Conservation (phyloP, 225 moss, liverwort and hornwort species). For the Physcomitrellopsis africana region DNA sequence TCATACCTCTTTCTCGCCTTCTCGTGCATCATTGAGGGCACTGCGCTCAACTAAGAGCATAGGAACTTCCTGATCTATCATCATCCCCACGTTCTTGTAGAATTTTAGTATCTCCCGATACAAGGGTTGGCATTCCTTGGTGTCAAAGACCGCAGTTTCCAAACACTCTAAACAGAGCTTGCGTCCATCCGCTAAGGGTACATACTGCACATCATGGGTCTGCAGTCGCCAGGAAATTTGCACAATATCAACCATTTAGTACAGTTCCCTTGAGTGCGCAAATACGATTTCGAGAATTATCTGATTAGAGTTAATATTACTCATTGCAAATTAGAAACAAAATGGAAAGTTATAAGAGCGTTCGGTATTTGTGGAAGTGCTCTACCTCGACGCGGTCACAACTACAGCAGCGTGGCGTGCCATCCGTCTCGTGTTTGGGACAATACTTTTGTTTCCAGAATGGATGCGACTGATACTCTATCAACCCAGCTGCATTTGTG, state of each 20-base stretch:
- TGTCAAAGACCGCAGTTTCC: conserved; percentile 57
- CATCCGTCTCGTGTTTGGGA: conserved; percentile 68
- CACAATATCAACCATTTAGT: neutral
- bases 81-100: conserved; percentile 66
- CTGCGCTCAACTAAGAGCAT: conserved; percentile 65
- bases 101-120: conserved; percentile 61
- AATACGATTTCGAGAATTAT: no score
- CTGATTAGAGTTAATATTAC: conserved; percentile 5
- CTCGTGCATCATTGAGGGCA: conserved; percentile 68
- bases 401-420: conserved; percentile 75
- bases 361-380: neutral
- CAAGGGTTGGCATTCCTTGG: conserved; percentile 64
- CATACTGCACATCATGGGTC: conserved; percentile 54
- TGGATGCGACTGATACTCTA: conserved; percentile 83
- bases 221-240: conserved; percentile 33
- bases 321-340: neutral
- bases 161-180: conserved; percentile 73
- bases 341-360: no score
- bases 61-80: conserved; percentile 62
- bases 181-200: conserved; percentile 53
- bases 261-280: no score
- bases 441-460: conserved; percentile 82
- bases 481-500: conserved; percentile 66
- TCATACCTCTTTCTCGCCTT: conserved; percentile 70
- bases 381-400: conserved; percentile 89